phyloP scores from a whole-genome alignment of 1,139 yeast species.

The Hemisphaericaspora xylofermentans region DNA sequence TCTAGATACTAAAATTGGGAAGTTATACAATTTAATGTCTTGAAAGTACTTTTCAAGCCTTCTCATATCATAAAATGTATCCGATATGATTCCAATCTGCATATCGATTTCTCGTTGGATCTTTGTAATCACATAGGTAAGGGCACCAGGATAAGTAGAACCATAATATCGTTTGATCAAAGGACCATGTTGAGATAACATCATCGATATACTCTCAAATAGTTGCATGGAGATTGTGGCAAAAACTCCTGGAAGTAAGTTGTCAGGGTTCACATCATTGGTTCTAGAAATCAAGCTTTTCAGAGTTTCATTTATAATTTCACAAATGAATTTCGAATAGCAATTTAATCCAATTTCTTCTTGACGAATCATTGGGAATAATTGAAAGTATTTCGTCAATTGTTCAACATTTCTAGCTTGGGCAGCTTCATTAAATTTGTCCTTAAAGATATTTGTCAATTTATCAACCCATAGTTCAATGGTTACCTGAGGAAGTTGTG shows the following conservation, averaged over 20 bases:
- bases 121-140: slow-evolving; percentile 64
- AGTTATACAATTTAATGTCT: slow-evolving; percentile 59
- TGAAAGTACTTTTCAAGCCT: slow-evolving; percentile 55
- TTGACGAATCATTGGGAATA: slow-evolving; percentile 83
- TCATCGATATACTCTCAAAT: slow-evolving; percentile 81
- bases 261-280: slow-evolving; percentile 30
- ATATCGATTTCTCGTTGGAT: slow-evolving; percentile 88
- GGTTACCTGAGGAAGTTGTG: slow-evolving; percentile 68
- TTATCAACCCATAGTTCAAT: slow-evolving; percentile 58
- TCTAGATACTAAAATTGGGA: slow-evolving; percentile 42
- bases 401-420: slow-evolving; percentile 60
- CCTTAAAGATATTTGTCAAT: slow-evolving; percentile 55
- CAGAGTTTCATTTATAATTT: slow-evolving; percentile 77
- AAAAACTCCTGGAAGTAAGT: slow-evolving; percentile 48
- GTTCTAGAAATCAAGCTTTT: slow-evolving; percentile 53
- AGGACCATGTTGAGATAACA: slow-evolving; percentile 82
- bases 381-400: slow-evolving; percentile 74
- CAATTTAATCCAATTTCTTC: slow-evolving; percentile 71
- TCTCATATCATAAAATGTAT: slow-evolving; percentile 78
- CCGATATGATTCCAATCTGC: slow-evolving; percentile 84
- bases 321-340: slow-evolving; percentile 83
- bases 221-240: slow-evolving; percentile 71
- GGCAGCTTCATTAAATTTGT: slow-evolving; percentile 73
- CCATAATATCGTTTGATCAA: slow-evolving; percentile 76
- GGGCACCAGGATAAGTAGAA: slow-evolving; percentile 46